These are phyloP conservation scores for Lachnellula suecica DNA, from an alignment of 2,329 filamentous ascomycete species.

Conservation along the genomic window DNA sequence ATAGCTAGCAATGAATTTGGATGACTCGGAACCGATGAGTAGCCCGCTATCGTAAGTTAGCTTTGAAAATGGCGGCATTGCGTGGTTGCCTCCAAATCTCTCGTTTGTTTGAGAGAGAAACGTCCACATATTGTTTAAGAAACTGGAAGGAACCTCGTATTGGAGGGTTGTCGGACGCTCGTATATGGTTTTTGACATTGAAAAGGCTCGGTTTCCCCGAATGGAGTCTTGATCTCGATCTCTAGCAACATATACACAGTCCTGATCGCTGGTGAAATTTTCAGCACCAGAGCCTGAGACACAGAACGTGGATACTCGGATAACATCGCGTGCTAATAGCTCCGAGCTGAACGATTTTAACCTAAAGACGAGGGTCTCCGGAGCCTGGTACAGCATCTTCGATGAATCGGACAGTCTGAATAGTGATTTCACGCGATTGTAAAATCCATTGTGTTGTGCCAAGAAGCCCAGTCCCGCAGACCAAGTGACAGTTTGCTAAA, in stretches of 20 bases:
- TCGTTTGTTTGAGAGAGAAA: background rate
- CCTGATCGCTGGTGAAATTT: slow-evolving; percentile 11
- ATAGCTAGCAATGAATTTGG: slow-evolving; percentile 10
- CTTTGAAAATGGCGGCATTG: background rate
- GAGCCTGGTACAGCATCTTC: slow-evolving; percentile 5
- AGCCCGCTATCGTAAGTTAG: background rate
- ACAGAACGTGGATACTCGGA: slow-evolving; percentile 34
- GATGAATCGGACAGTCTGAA: background rate
- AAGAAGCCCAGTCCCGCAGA: background rate
- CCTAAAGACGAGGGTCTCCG: background rate
- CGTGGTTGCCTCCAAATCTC: background rate
- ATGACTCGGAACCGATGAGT: background rate
- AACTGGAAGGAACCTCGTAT: background rate
- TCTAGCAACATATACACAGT: slow-evolving; percentile 2
- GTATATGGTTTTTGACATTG: slow-evolving; percentile 4
- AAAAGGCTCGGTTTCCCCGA: slow-evolving; percentile 1
- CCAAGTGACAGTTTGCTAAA: slow-evolving; percentile 41
- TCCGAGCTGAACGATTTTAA: background rate
- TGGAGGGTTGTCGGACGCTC: background rate
- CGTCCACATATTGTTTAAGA: background rate
- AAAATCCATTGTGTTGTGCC: slow-evolving; percentile 9
- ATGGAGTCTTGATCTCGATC: background rate
- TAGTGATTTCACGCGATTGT: slow-evolving; percentile 5
- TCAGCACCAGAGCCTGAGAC: slow-evolving; percentile 38
- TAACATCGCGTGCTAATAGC: slow-evolving; percentile 28